Percentiles rank a stretch among this genome's conserved stretches.
Conservation (phyloP, 768 basidiomycete species). For the Exidia glandulosa region DNA sequence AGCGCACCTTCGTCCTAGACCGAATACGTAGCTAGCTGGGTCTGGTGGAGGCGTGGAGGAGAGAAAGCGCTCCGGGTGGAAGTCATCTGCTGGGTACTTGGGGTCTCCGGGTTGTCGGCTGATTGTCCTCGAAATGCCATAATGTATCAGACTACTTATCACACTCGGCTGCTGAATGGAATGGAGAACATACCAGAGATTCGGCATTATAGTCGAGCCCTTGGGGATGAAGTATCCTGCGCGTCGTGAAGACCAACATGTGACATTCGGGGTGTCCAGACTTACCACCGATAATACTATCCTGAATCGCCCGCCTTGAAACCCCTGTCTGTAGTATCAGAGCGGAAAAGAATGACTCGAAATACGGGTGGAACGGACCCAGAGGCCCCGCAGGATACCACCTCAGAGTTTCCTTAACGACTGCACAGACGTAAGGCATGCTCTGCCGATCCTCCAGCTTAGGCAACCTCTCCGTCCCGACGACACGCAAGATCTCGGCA, state of each 20-base stretch:
- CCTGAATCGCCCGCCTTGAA: background rate
- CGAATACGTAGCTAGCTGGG: background rate
- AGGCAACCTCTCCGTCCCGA: conserved; percentile 3
- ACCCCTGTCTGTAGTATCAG: background rate
- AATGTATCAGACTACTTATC: background rate
- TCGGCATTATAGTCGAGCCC: conserved; percentile 7
- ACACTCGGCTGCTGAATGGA: background rate
- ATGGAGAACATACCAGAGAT: conserved; percentile 4
- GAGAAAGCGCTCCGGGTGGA: conserved; percentile 1
- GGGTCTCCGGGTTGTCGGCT: background rate
- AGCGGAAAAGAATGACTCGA: background rate
- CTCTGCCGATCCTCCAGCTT: conserved; percentile 5
- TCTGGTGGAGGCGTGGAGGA: background rate
- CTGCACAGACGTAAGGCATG: conserved; percentile 10
- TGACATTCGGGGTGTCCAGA: too few species aligned
- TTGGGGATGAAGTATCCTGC: conserved; percentile 8
- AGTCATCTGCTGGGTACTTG: background rate
- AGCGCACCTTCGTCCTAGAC: conserved; percentile 1
- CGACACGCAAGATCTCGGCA: background rate
- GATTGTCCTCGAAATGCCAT: background rate
- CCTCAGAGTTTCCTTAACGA: conserved; percentile 9
- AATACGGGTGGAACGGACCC: background rate
- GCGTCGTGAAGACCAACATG: conserved; percentile 4
- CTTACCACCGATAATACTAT: background rate
- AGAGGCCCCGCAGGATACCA: conserved; percentile 8